Evolutionary conservation across 345 rosid genomes (phyloP), one percentile per base, ranked within the genome.

Genomic region (Psidium friedrichsthalianum): DNA sequence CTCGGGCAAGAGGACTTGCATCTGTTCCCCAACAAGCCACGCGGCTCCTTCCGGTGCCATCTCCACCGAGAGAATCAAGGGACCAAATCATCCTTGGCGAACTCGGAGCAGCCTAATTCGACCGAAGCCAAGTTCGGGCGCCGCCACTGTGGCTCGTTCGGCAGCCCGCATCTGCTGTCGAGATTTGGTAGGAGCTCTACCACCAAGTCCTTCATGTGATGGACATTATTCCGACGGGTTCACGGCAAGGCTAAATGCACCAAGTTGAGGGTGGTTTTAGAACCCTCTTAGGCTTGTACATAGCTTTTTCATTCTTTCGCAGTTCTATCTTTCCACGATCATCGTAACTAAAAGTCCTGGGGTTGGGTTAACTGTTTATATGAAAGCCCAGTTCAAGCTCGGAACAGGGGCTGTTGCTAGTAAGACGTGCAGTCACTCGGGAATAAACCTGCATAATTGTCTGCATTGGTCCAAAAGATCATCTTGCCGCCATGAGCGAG

Each of bases 1-100:
- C 25, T 36, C 25, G 25, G 36, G 25, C 47, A 27, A 85, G 24
- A 89, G 84, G 61, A 29, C 56, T 24, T 89, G 88, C 84, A 83
- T 85, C 29, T 88, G 88, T 15, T 82, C 88, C 10, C 87, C 87
- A 74, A 88, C 91, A 2, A 84, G 51, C 51, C 91, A 88, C 56
- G 85, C 84, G 1, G 91, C 78, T 90, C 91, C 6, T 86, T 90
- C 82, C 84, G 85, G 84, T 89, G 89, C 84, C 87, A 88, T 61
- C 87, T 90, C 56, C 92, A 90, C 85, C 86, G 88, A 54, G 42
- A 47, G 44, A 36, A 20, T 52, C 85, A 61, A 21, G 57, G 47
- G 47, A 1, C 80, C 80, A 69, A 69, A 69, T 36, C 78, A 36
- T 0, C 78, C 78, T 36, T 13, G 13, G 8, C 44, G 24, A 32